Evolutionary conservation across 805 yeast genomes (phyloP).

Genomic region (Candida palmyrensis): DNA sequence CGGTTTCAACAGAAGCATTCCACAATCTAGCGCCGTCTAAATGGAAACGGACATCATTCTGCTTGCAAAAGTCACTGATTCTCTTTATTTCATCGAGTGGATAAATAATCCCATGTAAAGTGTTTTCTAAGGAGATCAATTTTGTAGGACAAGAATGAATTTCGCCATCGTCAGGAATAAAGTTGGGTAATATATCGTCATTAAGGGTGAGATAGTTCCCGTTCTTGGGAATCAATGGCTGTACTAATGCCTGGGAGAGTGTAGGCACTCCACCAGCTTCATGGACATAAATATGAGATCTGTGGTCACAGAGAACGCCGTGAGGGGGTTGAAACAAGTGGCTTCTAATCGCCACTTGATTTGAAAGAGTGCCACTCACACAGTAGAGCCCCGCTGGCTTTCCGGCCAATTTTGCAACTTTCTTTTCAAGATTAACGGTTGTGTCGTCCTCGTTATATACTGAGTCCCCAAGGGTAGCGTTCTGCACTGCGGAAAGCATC

Average conservation of each 20-base stretch:
- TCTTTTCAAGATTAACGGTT: slow-evolving; percentile 58
- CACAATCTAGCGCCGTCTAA: slow-evolving; percentile 95
- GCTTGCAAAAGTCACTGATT: slow-evolving; percentile 66
- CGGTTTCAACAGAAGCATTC: slow-evolving; percentile 80
- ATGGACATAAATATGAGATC: slow-evolving; percentile 76
- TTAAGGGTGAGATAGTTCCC: slow-evolving; percentile 75
- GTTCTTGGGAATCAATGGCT: slow-evolving; percentile 73
- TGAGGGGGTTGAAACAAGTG: slow-evolving; percentile 79
- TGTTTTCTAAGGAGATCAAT: slow-evolving; percentile 81
- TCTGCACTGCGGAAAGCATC: slow-evolving; percentile 59
- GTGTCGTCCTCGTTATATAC: slow-evolving; percentile 83
- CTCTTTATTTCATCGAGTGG: slow-evolving; percentile 75
- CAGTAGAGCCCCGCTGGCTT: slow-evolving; percentile 79
- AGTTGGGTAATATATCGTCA: slow-evolving; percentile 56
- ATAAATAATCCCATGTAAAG: slow-evolving; percentile 74
- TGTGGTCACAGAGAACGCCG: slow-evolving; percentile 77
- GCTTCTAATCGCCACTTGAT: slow-evolving; percentile 78
- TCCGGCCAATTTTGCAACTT: slow-evolving; percentile 66
- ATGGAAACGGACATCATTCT: slow-evolving; percentile 58
- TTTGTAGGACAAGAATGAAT: slow-evolving; percentile 87
- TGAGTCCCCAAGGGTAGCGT: slow-evolving; percentile 73
- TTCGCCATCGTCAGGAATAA: slow-evolving; percentile 70
- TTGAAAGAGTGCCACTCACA: slow-evolving; percentile 86
- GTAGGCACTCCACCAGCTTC: slow-evolving; percentile 94
- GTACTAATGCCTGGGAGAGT: slow-evolving; percentile 87